Evolutionary conservation across 2,329 filamentous ascomycete species (phyloP), one percentile per base, ranked within the genome.

Genomic region (Teratosphaeria destructans): DNA sequence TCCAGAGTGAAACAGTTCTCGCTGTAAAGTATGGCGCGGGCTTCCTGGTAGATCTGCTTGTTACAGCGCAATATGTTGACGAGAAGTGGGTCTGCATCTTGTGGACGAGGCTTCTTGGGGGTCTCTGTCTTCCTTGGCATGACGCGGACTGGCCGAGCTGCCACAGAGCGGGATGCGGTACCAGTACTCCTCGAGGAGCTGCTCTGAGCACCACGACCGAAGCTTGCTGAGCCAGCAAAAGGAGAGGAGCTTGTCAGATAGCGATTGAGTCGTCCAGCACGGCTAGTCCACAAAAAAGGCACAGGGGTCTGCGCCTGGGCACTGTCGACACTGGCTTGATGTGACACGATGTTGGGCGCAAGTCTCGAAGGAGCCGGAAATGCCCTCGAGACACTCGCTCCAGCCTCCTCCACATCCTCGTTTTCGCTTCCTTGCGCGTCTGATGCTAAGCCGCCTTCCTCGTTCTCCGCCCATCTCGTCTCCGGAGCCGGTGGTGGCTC

Each of bases 1-100:
- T 71, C 68, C 29, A 79, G 70, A 5, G 68, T 69, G 64, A 77
- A 76, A 19, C 61, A 60, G 59, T 77, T 78, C 29, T 70, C 68
- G 54, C 69, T 68, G 64, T 78, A 78, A 16, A 78, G 67, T 16
- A 77, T 64, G 5, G 66, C 66, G n/a, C 71, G 72, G 6, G 75
- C 70, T 66, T 78, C 75, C 57, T 68, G 66, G 65, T 75, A 71
- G 60, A 78, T 71, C n/a, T 71, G 66, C 55, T 72, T 70, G 59
- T 70, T 74, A n/a, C 70, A 68, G 52, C 72, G 68, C 7, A 78
- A 70, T 14, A 78, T 66, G 27, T 70, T 72, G 6, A 75, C 69
- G 7, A 73, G 64, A 14, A 77, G 68, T 5, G 73, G 71, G 53
- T 77, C 74, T 27, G 60, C 65, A 43, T 62, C 64, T 58, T 70